A percentile compares a stretch with the other conserved stretches of the same genome.
These are phyloP conservation scores for Juglanconis juglandina DNA, from an alignment of 2,329 filamentous ascomycete species.

Conservation along the genomic window DNA sequence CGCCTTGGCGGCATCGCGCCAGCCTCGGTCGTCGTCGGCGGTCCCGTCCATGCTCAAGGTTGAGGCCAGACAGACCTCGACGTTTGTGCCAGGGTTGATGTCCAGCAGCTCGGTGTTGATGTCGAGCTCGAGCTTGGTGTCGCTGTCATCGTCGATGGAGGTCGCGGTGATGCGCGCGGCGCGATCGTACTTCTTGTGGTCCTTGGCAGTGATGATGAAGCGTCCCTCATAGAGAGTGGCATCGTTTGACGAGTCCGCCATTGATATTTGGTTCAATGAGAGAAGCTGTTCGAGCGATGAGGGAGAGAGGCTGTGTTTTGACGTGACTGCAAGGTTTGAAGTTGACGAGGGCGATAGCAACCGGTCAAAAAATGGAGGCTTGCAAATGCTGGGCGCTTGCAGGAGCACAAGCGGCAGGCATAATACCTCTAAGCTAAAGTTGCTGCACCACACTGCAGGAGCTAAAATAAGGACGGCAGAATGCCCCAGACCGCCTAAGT, in stretches of 20 bases:
- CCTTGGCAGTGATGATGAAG: conserved; percentile 76
- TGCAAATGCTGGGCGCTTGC: not conserved
- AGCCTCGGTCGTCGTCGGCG: conserved; percentile 73
- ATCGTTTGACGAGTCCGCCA: conserved; percentile 66
- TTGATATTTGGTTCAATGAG: conserved; percentile 21
- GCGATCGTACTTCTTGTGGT: conserved; percentile 90
- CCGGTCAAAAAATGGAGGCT: not conserved
- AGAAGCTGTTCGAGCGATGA: not conserved
- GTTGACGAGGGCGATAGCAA: not conserved
- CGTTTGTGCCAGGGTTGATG: conserved; percentile 66
- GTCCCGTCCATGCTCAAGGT: conserved; percentile 83
- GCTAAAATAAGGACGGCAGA: not conserved
- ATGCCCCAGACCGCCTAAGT: conserved; percentile 9
- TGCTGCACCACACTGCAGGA: too few species aligned
- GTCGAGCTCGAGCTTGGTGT: conserved; percentile 79
- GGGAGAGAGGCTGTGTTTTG: not conserved
- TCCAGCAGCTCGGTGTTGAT: conserved; percentile 93
- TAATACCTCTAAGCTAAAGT: not conserved
- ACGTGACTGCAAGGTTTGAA: not conserved
- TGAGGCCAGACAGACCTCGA: conserved; percentile 79
- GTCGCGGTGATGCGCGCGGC: conserved; percentile 80
- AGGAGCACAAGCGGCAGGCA: not conserved
- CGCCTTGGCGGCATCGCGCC: conserved; percentile 68
- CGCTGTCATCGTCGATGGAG: conserved; percentile 60
- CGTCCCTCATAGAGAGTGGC: conserved; percentile 90